Base-by-base conservation (phyloP, 2,329 filamentous ascomycete genomes). In the Karstenula rhodostoma region DNA sequence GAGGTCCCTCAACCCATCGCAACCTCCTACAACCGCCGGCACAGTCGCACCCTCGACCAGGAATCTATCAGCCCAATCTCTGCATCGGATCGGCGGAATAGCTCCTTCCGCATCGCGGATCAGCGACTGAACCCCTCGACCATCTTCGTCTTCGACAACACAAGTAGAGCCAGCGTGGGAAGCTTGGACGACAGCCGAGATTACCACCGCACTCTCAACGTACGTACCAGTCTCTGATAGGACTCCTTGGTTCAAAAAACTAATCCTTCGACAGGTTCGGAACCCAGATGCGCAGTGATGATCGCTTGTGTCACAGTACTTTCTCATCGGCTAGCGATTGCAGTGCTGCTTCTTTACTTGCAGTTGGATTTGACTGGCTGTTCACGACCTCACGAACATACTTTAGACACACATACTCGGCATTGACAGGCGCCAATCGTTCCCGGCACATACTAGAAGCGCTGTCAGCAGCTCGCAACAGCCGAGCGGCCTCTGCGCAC, bases 111-210 rank as follows among this genome's bases (percentile, higher is more conserved):
- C 33, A 80, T 81, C 61, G 37, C 37, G 17, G 82, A 84, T 58
- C 81, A 82, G 60, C 74, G 82, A 25, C 74, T 84, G 25, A 84
- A 84, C 58, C 82, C 82, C 2, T 77, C 77, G 7, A 80, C 80
- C 3, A 73, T 84, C 29, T 80, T 83, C 67, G 76, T 75, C 37
- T 77, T 82, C 47, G 78, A 79, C n/a, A 84, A 82, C 59, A 73
- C 74, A 19, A 83, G 81, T 59, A 78, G 78, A 23, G 75, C 79
- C 25, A 83, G 81, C 53, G 73, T 84, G 46, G 78, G 76, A 47
- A 83, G 81, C 57, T 74, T 82, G 55, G 79, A 83, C 57, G 79
- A 81, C 59, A 79, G 79, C 57, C 75, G 75, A 42, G 82, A 84
- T 60, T 84, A 83, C 61, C 80, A 79, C 48, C 77, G 82, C 50